Evolutionary conservation across 352 stramenopile genomes (phyloP), one percentile per base, ranked within the genome.

Genomic region (Discostella stelligera): DNA sequence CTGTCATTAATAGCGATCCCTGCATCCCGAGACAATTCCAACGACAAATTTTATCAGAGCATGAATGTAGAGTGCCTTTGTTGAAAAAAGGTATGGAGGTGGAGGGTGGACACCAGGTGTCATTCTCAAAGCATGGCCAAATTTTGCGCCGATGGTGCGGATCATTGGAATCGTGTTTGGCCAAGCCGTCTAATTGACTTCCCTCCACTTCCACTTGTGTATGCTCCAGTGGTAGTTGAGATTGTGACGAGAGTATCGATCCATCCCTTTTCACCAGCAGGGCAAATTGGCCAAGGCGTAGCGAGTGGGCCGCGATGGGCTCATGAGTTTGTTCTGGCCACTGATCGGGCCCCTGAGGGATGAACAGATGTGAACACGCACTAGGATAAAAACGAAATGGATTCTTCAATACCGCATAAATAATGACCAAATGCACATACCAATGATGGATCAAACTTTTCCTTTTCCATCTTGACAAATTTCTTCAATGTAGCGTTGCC

Each of bases 401-500:
- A 32, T 32, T 32, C 27, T 32, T 5, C 27, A 32, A 32, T 32
- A 44, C 13, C 37, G 37, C 4, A 10, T 44, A 44, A 44, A 10
- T 20, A 53, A 7, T 21, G 27, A 32, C 27, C 52, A 25, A n/a
- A 65, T n/a, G 2, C 16, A 46, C 66, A 21, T 81, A 76, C 73
- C 41, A 93, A 59, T 20, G 83, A 80, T 11, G 70, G 14, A 60
- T 83, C 73, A 70, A 89, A 93, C 2, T 67, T 71, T 74, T 93
- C 85, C 37, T 86, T 89, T n/a, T 82, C 62, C 75, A 91, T 90
- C 66, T 82, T 90, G 20, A 71, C 74, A 84, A 93, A 93, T 56
- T 85, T 89, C 63, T 93, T 93, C 20, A 93, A 56, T n/a, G 79
- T 84, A 6, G 87, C 74, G 77, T 93, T 93, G 10, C 87, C 85